Base-by-base conservation (phyloP, 768 basidiomycete species). In the Pleurotus citrinopileatus region DNA sequence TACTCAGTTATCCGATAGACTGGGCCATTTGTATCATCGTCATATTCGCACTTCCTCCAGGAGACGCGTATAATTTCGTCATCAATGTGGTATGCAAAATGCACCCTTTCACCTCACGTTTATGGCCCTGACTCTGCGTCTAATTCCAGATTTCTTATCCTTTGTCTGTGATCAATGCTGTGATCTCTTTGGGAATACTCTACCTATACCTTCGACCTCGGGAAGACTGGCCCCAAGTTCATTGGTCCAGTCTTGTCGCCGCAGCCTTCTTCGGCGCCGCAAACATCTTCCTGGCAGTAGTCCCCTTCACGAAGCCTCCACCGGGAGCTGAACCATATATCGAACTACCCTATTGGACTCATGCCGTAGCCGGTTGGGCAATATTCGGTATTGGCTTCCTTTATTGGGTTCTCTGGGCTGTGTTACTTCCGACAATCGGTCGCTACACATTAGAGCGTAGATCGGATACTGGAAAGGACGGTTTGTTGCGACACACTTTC, bases 61-160 rank as follows among this genome's bases (percentile, higher is more conserved):
- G 86, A 6, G 86, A 87, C 56, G 84, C 84, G 0, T 89, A 84
- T 62, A 74, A 77, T 52, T 84, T 89, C 64, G 73, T 82, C 36
- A 68, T 84, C 60, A 83, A 81, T 62, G 65, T 72, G 62, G 83
- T 83, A 61, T 44, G 82, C 66, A 23, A 13, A 4, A 9, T 48
- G 17, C n/a, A n/a, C n/a, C n/a, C n/a, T 13, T 20, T 26, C 23
- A 32, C 52, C 17, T 43, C 26, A 25, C n/a, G n/a, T n/a, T n/a
- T n/a, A n/a, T n/a, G n/a, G n/a, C 26, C 7, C 13, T 46, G 5
- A 26, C 36, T 25, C 13, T 13, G 28, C 6, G 7, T 3, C 32
- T 26, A 15, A 20, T 29, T 9, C 19, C 52, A 72, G 68, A 69
- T 71, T 19, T 76, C 78, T 1, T 83, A 81, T 58, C 75, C 81